Percentiles rank a stretch among this genome's conserved stretches.
Evolutionary conservation across 306 rosid species (phyloP).

Genomic region (Inga laurina): DNA sequence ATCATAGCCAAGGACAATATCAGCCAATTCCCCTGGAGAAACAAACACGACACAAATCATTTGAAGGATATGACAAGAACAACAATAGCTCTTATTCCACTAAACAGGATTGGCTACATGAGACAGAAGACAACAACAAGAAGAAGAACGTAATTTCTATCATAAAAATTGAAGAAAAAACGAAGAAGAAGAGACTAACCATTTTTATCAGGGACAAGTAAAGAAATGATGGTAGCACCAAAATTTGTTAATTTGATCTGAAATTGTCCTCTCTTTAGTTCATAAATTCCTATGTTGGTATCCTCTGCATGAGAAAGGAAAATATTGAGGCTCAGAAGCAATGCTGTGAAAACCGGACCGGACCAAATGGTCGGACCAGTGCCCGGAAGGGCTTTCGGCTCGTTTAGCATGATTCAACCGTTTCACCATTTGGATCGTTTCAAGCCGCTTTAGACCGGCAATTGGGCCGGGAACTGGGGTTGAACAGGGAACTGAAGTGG

Average conservation of each 20-base stretch:
- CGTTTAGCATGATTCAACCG: no score
- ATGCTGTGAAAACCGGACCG: no score
- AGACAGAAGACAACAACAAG: not conserved
- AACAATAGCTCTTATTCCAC: no score
- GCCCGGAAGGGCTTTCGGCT: no score
- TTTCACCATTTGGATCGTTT: no score
- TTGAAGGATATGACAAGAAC: not conserved
- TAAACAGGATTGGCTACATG: no score
- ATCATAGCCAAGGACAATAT: constrained; percentile 45
- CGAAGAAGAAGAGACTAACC: constrained; percentile 12
- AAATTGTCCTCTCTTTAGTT: constrained; percentile 31
- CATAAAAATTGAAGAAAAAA: not conserved
- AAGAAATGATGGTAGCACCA: constrained; percentile 40
- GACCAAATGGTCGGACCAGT: no score
- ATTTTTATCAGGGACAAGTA: constrained; percentile 37
- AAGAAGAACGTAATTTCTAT: not conserved
- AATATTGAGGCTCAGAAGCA: constrained; percentile 12
- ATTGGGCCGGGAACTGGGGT: no score
- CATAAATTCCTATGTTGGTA: constrained; percentile 31
- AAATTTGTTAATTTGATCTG: constrained; percentile 33
- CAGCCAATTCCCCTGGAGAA: constrained; percentile 31
- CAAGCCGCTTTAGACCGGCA: no score
- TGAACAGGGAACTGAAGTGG: no score
- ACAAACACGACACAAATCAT: not conserved
- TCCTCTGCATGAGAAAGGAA: not conserved